Evolutionary conservation across 2,329 filamentous ascomycete species (phyloP), one percentile per base, ranked within the genome.

Genomic region (Trichoderma simmonsii): DNA sequence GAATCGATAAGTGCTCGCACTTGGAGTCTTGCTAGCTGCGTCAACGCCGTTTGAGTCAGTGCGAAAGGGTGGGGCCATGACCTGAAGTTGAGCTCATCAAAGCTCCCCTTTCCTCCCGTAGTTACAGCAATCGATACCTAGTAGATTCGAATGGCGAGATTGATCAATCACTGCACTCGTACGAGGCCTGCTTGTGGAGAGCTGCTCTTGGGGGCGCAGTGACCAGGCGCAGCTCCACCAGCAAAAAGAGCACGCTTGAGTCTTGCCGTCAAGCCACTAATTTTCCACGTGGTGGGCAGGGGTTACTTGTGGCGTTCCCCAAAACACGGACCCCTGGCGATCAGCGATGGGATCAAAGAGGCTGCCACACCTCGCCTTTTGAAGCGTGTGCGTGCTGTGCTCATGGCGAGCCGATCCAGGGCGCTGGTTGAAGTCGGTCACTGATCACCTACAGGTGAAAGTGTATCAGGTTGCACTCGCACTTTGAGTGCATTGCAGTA

Each of bases 251-350:
- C 9, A 8, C 32, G 28, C 28, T 28, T 28, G 28, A 43, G 21
- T 54, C 54, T 32, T 66, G 36, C 51, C 70, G 32, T 62, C 34
- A 71, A 70, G 65, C 71, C 71, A 63, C 65, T 21, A n/a, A 11
- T 48, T 64, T 72, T 30, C 71, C 71, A 72, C 71, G 71, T 72
- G 71, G 71, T 39, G 34, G 59, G 48, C 71, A 70, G 67, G 71
- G 71, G 71, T 43, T 34, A 11, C 26, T 70, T 70, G 66, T 70
- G 66, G 66, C 66, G 30, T 65, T 65, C 34, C 36, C 36, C 32
- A 54, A 30, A 39, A 32, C 15, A 48, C 63, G 24, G 56, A 71
- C 71, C 67, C 71, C 71, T 72, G 71, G 71, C 71, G 71, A 72
- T 72, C 70, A 65, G 62, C 63, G 36, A 66, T 71, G 70, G 32